Percentiles rank a stretch among this genome's conserved stretches.
Conservation (phyloP, 1,284 basidiomycete genomes). For the Fomitopsis betulina region DNA sequence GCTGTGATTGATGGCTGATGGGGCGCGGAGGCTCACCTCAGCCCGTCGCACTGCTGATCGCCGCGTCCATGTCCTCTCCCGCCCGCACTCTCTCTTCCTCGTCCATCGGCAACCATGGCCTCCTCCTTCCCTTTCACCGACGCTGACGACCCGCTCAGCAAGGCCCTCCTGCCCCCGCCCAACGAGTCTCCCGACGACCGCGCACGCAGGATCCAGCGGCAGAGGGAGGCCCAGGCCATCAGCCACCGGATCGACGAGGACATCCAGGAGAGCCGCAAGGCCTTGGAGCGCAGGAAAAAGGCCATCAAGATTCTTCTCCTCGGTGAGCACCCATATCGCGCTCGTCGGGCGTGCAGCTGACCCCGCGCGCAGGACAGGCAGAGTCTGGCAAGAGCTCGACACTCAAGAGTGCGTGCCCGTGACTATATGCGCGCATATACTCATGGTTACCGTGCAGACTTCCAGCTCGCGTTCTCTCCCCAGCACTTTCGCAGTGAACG, state of each 20-base stretch:
- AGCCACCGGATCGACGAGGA: slow-evolving; percentile 54
- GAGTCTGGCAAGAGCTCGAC: slow-evolving; percentile 71
- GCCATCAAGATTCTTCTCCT: slow-evolving; percentile 61
- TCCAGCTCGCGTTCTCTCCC: slow-evolving; percentile 62
- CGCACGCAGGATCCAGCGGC: slow-evolving; percentile 32
- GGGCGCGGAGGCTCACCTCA: neutral
- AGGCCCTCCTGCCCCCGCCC: slow-evolving; percentile 30
- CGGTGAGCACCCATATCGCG: slow-evolving; percentile 31
- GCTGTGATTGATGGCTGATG: slow-evolving; percentile 9
- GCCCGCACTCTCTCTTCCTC: neutral
- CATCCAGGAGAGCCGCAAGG: slow-evolving; percentile 46
- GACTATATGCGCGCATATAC: neutral
- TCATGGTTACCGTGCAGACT: slow-evolving; percentile 37
- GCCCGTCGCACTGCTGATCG: neutral
- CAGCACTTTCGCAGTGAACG: slow-evolving; percentile 53
- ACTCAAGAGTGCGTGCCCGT: slow-evolving; percentile 46
- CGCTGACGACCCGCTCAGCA: slow-evolving; percentile 31
- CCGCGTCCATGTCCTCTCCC: neutral
- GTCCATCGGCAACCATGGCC: neutral
- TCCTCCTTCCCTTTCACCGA: slow-evolving; percentile 8
- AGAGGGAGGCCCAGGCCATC: slow-evolving; percentile 41
- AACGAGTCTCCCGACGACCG: slow-evolving; percentile 45
- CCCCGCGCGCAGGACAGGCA: slow-evolving; percentile 46
- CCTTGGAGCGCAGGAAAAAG: slow-evolving; percentile 48
- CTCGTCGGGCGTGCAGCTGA: neutral